A percentile compares a stretch with the other conserved stretches of the same genome.
Conservation (phyloP, 768 basidiomycete genomes). For the Hypholoma sublateritium region DNA sequence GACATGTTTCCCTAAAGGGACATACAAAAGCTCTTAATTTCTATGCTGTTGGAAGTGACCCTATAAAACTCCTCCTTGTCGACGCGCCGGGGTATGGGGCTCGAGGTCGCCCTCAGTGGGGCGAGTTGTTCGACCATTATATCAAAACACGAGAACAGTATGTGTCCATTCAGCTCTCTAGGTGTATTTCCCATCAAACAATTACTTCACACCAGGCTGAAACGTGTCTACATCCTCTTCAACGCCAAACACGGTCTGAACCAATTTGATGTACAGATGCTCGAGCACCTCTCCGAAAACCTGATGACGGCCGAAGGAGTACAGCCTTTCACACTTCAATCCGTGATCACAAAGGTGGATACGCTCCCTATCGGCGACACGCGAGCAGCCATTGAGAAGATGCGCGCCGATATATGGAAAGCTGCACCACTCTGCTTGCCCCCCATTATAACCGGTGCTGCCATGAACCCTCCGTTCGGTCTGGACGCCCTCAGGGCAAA, state of each 20-base stretch:
- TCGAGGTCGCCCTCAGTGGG: conserved; percentile 77
- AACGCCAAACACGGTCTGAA: conserved; percentile 67
- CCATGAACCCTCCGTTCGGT: conserved; percentile 52
- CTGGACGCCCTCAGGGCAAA: conserved; percentile 56
- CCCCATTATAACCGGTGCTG: conserved; percentile 57
- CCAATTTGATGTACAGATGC: conserved; percentile 59
- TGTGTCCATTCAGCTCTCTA: conserved; percentile 21
- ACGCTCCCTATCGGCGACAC: conserved; percentile 37
- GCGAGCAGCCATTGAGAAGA: conserved; percentile 33
- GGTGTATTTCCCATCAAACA: not conserved
- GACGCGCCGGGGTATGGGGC: conserved; percentile 83
- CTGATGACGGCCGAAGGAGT: conserved; percentile 37
- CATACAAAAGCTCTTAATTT: conserved; percentile 74
- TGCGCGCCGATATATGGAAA: conserved; percentile 53
- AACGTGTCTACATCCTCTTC: conserved; percentile 69
- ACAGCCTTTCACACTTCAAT: conserved; percentile 60
- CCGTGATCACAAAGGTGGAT: conserved; percentile 74
- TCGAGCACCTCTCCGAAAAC: conserved; percentile 46
- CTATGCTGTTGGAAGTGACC: conserved; percentile 60
- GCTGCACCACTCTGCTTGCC: conserved; percentile 62
- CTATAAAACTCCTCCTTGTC: conserved; percentile 64
- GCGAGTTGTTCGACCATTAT: conserved; percentile 65
- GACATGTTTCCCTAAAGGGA: conserved; percentile 44
- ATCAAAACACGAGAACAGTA: conserved; percentile 60
- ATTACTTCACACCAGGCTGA: conserved; percentile 43